Evolutionary conservation across 805 yeast species (phyloP), one percentile per base, ranked within the genome.

Genomic region (Kodamaea laetipori): DNA sequence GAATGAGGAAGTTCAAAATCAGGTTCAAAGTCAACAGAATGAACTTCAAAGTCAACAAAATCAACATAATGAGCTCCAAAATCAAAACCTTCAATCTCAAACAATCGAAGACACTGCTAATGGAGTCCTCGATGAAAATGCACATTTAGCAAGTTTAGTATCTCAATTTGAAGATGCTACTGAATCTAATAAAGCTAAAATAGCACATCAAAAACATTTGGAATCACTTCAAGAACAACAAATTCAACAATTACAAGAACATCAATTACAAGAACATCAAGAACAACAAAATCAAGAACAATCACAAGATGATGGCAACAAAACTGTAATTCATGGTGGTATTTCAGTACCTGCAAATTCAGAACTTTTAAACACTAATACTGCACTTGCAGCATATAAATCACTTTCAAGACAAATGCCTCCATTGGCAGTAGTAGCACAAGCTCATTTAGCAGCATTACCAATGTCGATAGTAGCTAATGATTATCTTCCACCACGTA

Each of bases 391-490:
- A 1, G 73, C 74, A 1, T 71, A 71, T 49, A 64, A 63, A 30
- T 72, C 71, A n/a, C 53, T 71, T 25, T 60, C 72, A 2, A 60
- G 63, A 44, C 73, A 67, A 44, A 46, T 60, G 27, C 73, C 75
- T 1, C 62, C 70, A 1, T 49, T 64, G 7, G 66, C 72, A 0
- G 41, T 47, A 38, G 46, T 63, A 28, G 56, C 69, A 2, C 61
- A 61, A 39, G 81, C 82, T 0, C 85, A 81, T 53, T 57, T 81
- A 31, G 77, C 83, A 0, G 81, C 85, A 1, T 63, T 82, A 28
- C 86, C 87, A 2, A 60, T 82, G 40, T 74, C 80, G 3, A 57
- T 81, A 4, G 71, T 77, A 1, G 81, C 86, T 1, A 80, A 84
- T 8, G 76, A 71, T 32, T 66, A 73, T 49, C 61, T 80, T 18